Base-by-base conservation (phyloP, 768 basidiomycete genomes). In the Tulasnella calospora region DNA sequence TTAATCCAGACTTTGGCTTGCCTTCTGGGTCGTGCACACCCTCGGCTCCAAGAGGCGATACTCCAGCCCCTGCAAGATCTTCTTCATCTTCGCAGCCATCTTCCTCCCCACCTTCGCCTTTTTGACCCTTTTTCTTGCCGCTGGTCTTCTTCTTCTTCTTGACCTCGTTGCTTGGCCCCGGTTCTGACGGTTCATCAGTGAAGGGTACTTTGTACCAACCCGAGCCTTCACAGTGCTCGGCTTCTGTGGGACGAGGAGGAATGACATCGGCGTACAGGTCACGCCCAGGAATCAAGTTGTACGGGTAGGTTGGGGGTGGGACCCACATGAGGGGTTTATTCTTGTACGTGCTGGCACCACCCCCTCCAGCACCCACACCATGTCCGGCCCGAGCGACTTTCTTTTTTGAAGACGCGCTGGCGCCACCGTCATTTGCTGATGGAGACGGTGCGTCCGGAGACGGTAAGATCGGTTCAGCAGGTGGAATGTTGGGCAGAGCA, bases 241-340 rank as follows among this genome's bases (percentile, higher is more conserved):
- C 71, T 46, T 55, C 75, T 21, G 35, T 61, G 5, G 75, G 55
- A 23, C 71, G 77, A 40, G 44, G 77, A 30, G 77, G 77, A 47
- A 35, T 55, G 35, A 76, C 35, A 69, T 61, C 36, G 21, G 77
- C 77, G 44, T 51, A 47, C 17, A 78, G 30, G 44, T 78, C 77
- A 17, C 77, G 67, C n/a, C 77, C 77, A 51, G 77, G 77, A 15
- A 78, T 78, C 30, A 78, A 69, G 70, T 78, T 78, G 40, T 78
- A 78, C 3, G 77, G 77, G 47, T 47, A 78, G 13, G 70, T 73
- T 35, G 77, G 77, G 17, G 77, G 77, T 71, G 77, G 77, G 8
- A 71, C 51, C 77, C 77, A 78, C 75, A 57, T 51, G 15, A 61
- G 47, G 30, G 75, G 75, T 40, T 76, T 76, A 23, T 61, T 61